These are phyloP conservation scores for Leccinum disarticulatum DNA, from an alignment of 768 basidiomycete species.

Conservation along the genomic window DNA sequence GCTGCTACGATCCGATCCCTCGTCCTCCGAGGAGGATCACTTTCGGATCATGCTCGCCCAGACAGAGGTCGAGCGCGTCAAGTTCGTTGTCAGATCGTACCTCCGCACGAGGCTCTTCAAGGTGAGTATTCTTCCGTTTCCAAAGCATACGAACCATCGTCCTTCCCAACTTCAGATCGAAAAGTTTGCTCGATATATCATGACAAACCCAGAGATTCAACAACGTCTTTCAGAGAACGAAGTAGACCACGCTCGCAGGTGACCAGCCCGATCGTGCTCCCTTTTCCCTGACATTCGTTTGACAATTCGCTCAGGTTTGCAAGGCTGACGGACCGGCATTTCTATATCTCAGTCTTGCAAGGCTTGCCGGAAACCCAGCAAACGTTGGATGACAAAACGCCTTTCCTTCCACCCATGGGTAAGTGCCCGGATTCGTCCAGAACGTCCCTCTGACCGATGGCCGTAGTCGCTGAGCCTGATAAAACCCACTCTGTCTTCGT, in stretches of 20 bases:
- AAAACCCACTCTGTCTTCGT: conserved; percentile 77
- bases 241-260: conserved; percentile 77
- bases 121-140: conserved; percentile 38
- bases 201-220: conserved; percentile 67
- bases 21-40: conserved; percentile 90
- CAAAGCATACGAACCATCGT: background rate
- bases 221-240: conserved; percentile 81
- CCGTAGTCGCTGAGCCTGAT: conserved; percentile 75
- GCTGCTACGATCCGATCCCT: conserved; percentile 73
- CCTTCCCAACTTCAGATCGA: conserved; percentile 61
- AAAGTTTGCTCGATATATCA: conserved; percentile 80
- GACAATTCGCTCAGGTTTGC: conserved; percentile 56
- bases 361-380: conserved; percentile 76
- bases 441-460: conserved; percentile 5
- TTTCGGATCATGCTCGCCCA: conserved; percentile 91
- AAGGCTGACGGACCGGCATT: conserved; percentile 73
- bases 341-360: conserved; percentile 77
- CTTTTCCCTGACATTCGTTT: background rate
- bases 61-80: conserved; percentile 92
- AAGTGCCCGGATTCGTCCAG: conserved; percentile 25
- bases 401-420: conserved; percentile 78
- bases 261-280: conserved; percentile 13
- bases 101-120: conserved; percentile 84
- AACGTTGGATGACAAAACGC: conserved; percentile 70
- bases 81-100: conserved; percentile 89